phyloP scores from a whole-genome alignment of 495 filamentous ascomycete species.

The Neurospora sublineolata region DNA sequence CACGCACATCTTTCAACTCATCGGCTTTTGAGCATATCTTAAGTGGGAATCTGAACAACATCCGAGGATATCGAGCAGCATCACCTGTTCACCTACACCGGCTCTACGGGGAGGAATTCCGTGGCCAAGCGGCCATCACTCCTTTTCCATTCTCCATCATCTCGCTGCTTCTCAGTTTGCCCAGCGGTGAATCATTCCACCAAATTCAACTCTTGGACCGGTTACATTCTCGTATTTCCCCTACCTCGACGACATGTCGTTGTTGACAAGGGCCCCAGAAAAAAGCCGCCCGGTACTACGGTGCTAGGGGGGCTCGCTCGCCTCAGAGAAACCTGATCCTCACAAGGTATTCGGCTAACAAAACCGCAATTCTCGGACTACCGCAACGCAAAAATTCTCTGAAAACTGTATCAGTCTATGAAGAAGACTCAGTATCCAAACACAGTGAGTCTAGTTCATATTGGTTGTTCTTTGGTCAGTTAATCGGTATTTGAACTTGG shows the following conservation, averaged over 20 bases:
- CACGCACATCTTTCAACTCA: neutral
- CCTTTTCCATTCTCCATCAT: neutral
- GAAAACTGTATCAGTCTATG: neutral
- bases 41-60: neutral
- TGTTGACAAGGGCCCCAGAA: neutral
- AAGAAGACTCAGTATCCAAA: neutral
- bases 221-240: neutral
- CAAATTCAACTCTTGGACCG: neutral
- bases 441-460: neutral
- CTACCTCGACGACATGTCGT: neutral
- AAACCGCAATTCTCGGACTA: no score
- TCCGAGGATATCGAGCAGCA: neutral
- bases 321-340: neutral
- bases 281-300: neutral
- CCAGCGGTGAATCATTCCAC: neutral
- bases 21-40: neutral
- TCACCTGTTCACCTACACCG: neutral
- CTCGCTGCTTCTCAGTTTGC: neutral
- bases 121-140: neutral
- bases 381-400: neutral
- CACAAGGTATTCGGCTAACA: neutral
- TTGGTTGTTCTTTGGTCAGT: neutral
- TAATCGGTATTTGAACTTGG: neutral
- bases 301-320: neutral
- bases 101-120: neutral